Base-by-base conservation (phyloP, 1,284 basidiomycete genomes). In the Hortiboletus rubellus region DNA sequence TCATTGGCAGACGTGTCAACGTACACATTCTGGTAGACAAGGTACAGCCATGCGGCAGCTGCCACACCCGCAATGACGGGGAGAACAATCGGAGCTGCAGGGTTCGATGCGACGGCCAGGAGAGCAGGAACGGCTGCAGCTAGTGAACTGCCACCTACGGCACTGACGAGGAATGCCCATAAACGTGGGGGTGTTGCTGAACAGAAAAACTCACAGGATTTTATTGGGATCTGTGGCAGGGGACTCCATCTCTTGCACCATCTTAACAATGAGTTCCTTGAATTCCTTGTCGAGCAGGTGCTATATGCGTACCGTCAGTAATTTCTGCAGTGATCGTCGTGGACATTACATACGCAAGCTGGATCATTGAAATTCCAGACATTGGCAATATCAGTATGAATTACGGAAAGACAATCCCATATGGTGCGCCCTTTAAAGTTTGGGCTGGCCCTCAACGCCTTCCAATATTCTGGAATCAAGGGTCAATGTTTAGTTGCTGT, bases 321-420 rank as follows among this genome's bases (percentile, higher is more conserved):
- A 44, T 31, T 4, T 15, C 27, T n/a, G 4, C 8, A 7, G 14
- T 3, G 2, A 5, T 12, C 18, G 22, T 15, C 7, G 11, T n/a
- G 12, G 22, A 17, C 2, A 15, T 44, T 12, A 11, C 49, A 44
- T 41, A 53, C 57, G 18, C 15, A 14, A n/a, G 24, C 3, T 0
- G 57, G 49, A 18, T 53, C 57, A 9, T 59, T 48, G 31, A 59
- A 54, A 24, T 59, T 59, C 49, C 50, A 59, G 37, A 48, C 41
- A 2, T 27, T 27, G 27, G 7, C 27, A 27, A 27, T 27, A 5
- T 27, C 27, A 27, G 27, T 27, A 27, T 27, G 27, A 27, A 27
- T 27, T 27, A 27, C 27, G 7, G 27, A 27, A 27, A 27, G 27
- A 27, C 27, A 27, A 27, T 27, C 27, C 27, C 27, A 27, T 27